Base-by-base conservation (phyloP, 2,329 filamentous ascomycete species). In the Setomelanomma holmii region DNA sequence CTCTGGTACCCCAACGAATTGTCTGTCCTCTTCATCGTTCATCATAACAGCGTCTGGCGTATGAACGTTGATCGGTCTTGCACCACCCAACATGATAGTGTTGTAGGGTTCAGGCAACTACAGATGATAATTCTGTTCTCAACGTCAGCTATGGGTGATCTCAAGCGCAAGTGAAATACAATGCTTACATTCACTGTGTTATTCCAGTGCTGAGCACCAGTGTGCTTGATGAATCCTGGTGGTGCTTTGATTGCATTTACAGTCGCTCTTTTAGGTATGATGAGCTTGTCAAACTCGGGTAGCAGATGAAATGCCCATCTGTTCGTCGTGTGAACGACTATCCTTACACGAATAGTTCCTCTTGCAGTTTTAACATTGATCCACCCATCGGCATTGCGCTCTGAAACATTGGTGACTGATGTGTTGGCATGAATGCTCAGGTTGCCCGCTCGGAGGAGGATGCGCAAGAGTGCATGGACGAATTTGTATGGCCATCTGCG, bases 401-500 rank as follows among this genome's bases (percentile, higher is more conserved):
- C 50, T n/a, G 50, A 53, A 20, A 56, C 46, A 36, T 16, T 11
- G 14, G 30, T 47, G 22, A 56, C 53, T 17, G 53, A 46, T 1
- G 53, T 56, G 27, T 56, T 21, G 3, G 53, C 45, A 24, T 56
- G 45, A 11, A 56, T 24, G 24, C 16, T 44, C 11, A 56, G 42
- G 7, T 45, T 51, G 6, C 42, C 43, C 24, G 27, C 44, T 14
- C 40, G 4, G 0, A 56, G 43, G 17, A 56, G 22, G 42, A 53
- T 56, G 22, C 50, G 50, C 16, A 56, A 4, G 16, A 56, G 45
- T 14, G 53, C 53, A 27, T 56, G 53, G 21, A 53, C 46, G 20
- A 56, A 51, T 48, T 56, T 56, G 39, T 56, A 56, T 20, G 53
- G 50, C 53, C 53, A 56, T 53, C 53, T 56, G 27, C 3, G 19